Conservation (phyloP, 306 rosid genomes). For the Cucurbita ficifolia region DNA sequence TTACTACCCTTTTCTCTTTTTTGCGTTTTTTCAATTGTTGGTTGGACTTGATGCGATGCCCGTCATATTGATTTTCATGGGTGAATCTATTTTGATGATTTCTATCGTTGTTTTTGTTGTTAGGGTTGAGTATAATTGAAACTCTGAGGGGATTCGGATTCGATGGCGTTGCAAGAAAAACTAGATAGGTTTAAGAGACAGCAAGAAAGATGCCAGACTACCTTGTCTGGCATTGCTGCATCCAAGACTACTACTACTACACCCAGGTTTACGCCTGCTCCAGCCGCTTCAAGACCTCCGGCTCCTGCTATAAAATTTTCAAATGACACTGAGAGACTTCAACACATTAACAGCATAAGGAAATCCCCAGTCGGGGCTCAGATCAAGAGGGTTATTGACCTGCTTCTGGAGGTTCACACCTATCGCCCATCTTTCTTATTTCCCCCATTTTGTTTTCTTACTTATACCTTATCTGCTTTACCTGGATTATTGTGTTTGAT, state of each 20-base stretch:
- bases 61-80: background rate
- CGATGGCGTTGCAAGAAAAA: conserved; percentile 54
- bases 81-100: background rate
- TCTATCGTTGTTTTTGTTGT: background rate
- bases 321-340: conserved; percentile 86
- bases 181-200: conserved; percentile 61
- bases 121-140: background rate
- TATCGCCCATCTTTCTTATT: background rate
- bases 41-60: background rate
- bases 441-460: background rate
- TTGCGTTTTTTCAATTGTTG: background rate
- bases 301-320: conserved; percentile 64
- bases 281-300: conserved; percentile 20
- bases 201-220: conserved; percentile 54
- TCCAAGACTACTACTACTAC: conserved; percentile 10
- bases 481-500: background rate
- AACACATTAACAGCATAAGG: conserved; percentile 63
- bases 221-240: conserved; percentile 52
- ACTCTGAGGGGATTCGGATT: conserved; percentile 5
- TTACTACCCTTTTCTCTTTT: background rate
- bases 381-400: conserved; percentile 78
- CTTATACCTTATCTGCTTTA: background rate
- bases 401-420: conserved; percentile 50
- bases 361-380: conserved; percentile 82
- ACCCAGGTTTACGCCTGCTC: conserved; percentile 19